Evolutionary conservation across 1,284 basidiomycete species (phyloP).

Genomic region (Ustilago esculenta): DNA sequence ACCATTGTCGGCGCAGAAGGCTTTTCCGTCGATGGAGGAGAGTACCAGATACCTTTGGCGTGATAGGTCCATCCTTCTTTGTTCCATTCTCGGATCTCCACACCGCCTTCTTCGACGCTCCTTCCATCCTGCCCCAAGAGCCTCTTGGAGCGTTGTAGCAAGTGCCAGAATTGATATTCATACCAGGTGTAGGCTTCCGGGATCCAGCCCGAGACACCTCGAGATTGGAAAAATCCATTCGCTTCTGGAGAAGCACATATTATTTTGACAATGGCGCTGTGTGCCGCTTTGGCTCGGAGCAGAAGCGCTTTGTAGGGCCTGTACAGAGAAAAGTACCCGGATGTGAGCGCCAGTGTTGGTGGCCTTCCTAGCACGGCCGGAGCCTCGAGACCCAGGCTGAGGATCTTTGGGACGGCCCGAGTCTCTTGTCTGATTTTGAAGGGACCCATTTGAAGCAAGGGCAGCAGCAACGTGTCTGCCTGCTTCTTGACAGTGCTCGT

Average conservation of each 20-base stretch:
- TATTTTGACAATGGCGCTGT: conserved; percentile 68
- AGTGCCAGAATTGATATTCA: conserved; percentile 82
- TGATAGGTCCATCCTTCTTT: conserved; percentile 97
- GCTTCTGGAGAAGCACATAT: conserved; percentile 84
- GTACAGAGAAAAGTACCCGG: conserved; percentile 92
- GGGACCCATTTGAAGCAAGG: conserved; percentile 68
- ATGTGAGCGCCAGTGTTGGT: conserved; percentile 71
- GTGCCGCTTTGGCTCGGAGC: conserved; percentile 43
- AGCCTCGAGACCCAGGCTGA: conserved; percentile 13
- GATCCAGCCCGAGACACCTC: conserved; percentile 87
- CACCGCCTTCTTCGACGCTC: conserved; percentile 52
- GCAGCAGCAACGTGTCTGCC: conserved; percentile 59
- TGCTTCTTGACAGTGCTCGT: not conserved
- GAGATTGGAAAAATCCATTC: conserved; percentile 92
- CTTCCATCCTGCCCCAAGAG: conserved; percentile 61
- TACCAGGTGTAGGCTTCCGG: conserved; percentile 93
- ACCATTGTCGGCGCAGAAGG: conserved; percentile 69
- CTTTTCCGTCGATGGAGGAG: conserved; percentile 4
- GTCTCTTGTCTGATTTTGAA: conserved; percentile 68
- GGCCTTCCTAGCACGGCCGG: not conserved
- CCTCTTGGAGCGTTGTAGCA: conserved; percentile 69
- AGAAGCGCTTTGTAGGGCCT: conserved; percentile 73
- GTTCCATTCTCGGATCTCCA: conserved; percentile 87
- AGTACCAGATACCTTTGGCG: conserved; percentile 77
- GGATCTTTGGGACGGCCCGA: conserved; percentile 49